Evolutionary conservation across 768 basidiomycete species (phyloP).

Genomic region (Cyclocybe aegerita): DNA sequence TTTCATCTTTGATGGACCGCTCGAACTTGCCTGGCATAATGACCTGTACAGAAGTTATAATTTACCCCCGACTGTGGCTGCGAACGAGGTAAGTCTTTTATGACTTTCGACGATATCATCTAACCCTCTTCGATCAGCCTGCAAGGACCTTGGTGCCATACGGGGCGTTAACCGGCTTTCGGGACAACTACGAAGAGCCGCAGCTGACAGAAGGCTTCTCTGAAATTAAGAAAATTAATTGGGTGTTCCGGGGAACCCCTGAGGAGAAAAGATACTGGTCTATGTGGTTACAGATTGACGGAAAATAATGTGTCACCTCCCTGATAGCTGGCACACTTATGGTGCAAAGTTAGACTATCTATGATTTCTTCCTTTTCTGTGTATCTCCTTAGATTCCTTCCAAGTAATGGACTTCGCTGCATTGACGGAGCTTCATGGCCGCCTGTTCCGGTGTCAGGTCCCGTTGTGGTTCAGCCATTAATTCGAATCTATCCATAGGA

Average conservation of each 20-base stretch:
- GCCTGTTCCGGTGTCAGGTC: conserved; percentile 91
- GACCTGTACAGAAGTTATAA: conserved; percentile 83
- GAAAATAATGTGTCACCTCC: conserved; percentile 40
- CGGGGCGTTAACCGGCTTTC: conserved; percentile 56
- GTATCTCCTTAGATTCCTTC: neutral
- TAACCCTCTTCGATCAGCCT: conserved; percentile 28
- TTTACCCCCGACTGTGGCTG: conserved; percentile 43
- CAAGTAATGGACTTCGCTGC: conserved; percentile 63
- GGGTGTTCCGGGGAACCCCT: conserved; percentile 74
- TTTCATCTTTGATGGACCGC: conserved; percentile 70
- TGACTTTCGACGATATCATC: neutral
- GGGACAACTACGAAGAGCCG: conserved; percentile 68
- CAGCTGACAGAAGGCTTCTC: conserved; percentile 66
- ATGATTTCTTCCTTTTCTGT: too few species aligned
- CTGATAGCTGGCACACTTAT: too few species aligned
- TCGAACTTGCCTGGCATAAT: conserved; percentile 92
- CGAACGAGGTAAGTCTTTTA: conserved; percentile 36
- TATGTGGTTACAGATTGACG: conserved; percentile 84
- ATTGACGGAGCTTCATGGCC: conserved; percentile 57
- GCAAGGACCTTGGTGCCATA: conserved; percentile 58
- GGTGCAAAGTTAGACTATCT: too few species aligned
- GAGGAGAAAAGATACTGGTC: conserved; percentile 73
- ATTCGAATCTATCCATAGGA: conserved; percentile 61
- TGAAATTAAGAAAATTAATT: conserved; percentile 77
- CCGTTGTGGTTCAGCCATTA: conserved; percentile 89